These are phyloP conservation scores for Glycine soja DNA, from an alignment of 306 rosid species.

Conservation along the genomic window DNA sequence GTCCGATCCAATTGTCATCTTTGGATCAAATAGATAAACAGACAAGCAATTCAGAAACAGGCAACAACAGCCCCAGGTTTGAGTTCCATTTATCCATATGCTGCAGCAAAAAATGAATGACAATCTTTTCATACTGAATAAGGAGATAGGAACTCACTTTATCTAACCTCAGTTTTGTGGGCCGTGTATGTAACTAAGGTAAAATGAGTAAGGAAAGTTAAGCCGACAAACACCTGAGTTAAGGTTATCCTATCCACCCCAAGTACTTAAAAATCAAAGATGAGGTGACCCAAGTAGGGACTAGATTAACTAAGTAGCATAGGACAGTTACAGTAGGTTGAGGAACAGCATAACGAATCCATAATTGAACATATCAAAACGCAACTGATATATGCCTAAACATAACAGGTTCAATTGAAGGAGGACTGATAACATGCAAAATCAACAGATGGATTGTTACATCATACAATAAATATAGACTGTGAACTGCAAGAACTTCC, in stretches of 20 bases:
- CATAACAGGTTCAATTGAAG: conserved; percentile 36
- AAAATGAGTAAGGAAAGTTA: conserved; percentile 43
- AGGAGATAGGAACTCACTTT: conserved; percentile 2
- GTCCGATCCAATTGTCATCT: conserved; percentile 14
- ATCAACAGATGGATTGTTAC: conserved; percentile 32
- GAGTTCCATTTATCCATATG: conserved; percentile 38
- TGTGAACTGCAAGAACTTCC: conserved; percentile 26
- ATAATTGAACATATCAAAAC: conserved; percentile 37
- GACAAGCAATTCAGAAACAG: conserved; percentile 47
- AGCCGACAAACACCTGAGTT: conserved; percentile 59
- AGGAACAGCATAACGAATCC: conserved; percentile 41
- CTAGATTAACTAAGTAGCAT: conserved; percentile 34
- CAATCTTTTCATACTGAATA: conserved; percentile 37
- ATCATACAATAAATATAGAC: conserved; percentile 40
- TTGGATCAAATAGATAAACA: neutral
- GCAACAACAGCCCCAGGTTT: conserved; percentile 17
- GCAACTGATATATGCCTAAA: conserved; percentile 43
- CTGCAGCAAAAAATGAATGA: conserved; percentile 18
- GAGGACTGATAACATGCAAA: conserved; percentile 34
- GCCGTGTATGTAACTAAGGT: neutral
- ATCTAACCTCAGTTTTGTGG: conserved; percentile 39
- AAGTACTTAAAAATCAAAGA: conserved; percentile 38
- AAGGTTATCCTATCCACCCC: conserved; percentile 36
- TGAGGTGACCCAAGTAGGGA: conserved; percentile 20
- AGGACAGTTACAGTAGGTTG: conserved; percentile 23